Evolutionary conservation across 495 filamentous ascomycete genomes (phyloP), one percentile per base, ranked within the genome.

Genomic region (Penicillium longicatenatum): DNA sequence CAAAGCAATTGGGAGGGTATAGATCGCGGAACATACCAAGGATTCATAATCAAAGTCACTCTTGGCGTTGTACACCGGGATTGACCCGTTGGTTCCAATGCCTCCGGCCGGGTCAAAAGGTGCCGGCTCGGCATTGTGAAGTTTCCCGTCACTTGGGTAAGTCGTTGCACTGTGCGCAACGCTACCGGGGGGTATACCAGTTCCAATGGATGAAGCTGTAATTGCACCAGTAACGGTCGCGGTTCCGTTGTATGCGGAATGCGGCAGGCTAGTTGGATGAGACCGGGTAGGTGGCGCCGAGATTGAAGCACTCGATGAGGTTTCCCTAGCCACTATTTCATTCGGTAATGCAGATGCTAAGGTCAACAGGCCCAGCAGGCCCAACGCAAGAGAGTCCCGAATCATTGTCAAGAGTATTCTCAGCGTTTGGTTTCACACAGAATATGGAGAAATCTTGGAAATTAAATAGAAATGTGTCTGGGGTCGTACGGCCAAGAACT

Each of bases 41-140:
- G 88, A 91, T 57, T 91, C 73, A 66, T 84, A 92, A 63, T 91
- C 89, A 61, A 90, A 92, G 59, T 92, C 89, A 52, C 84, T 86
- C 44, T 86, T 70, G 0, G 85, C 78, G 16, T 82, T 81, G 70
- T 95, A 95, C 1, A 90, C 83, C 2, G 92, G 92, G 29, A 70
- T 68, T 3, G 80, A 82, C 39, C 88, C 89, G 58, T 93, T 93
- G n/a, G 90, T 93, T 5, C 88, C 89, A 0, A 90, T 68, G 0
- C 92, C 92, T 55, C 92, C 91, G 6, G 77, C 81, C 1, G 91
- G 91, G 0, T 80, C 83, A 73, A 86, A 95, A 1, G 90, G 90
- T 29, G 84, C 86, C 3, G 91, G 88, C 69, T 88, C 66, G 4
- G 82, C 75, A 20, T 84, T 66, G 22, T 85, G 79, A 12, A 92